These are phyloP conservation scores for Vigna unguiculata DNA, from an alignment of 306 rosid species.

Conservation along the genomic window DNA sequence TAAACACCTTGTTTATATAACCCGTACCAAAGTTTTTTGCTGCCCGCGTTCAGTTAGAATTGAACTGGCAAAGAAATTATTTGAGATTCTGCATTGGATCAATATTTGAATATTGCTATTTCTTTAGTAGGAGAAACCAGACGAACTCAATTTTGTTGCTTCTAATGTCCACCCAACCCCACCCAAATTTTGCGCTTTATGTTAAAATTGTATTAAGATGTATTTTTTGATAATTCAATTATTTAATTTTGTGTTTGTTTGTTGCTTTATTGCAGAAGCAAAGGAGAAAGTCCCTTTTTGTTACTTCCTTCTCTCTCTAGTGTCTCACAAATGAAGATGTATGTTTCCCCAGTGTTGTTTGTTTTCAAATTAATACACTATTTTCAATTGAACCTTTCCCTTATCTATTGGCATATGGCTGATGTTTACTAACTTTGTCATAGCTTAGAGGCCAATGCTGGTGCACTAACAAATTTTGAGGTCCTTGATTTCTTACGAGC, in stretches of 20 bases:
- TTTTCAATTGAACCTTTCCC: conserved; percentile 20
- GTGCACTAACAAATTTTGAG: conserved; percentile 75
- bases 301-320: conserved; percentile 8
- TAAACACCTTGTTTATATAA: too few relatives aligned
- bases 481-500: conserved; percentile 72
- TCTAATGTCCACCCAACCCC: background rate
- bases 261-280: conserved; percentile 10
- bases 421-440: conserved; percentile 23
- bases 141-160: background rate
- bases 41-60: too few relatives aligned
- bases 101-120: background rate
- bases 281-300: background rate
- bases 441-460: conserved; percentile 68
- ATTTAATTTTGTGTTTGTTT: background rate
- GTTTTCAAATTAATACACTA: background rate
- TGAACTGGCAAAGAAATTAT: too few relatives aligned
- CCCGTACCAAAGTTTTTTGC: too few relatives aligned
- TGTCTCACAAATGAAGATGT: conserved; percentile 61
- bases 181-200: background rate
- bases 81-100: too few relatives aligned
- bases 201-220: background rate
- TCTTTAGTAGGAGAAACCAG: background rate
- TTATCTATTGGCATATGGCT: background rate
- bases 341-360: conserved; percentile 27
- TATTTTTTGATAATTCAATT: background rate